A percentile compares a stretch with the other conserved stretches of the same genome.
These are phyloP conservation scores for Phalaenopsis aphrodite DNA, from an alignment of 106 monocot genomes.

Conservation along the genomic window DNA sequence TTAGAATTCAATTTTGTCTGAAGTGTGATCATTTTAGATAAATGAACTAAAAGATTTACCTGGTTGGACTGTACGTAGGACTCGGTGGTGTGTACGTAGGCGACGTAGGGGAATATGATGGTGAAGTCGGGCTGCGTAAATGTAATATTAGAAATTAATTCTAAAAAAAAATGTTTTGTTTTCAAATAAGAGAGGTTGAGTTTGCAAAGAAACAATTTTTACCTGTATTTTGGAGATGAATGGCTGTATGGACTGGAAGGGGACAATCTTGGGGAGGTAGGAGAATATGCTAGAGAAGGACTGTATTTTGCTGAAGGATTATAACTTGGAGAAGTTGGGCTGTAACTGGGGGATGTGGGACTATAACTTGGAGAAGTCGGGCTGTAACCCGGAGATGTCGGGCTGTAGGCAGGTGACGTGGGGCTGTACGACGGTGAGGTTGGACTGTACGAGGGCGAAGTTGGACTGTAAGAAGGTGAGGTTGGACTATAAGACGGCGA, in stretches of 20 bases:
- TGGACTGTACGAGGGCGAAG: conserved; percentile 82
- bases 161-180: neutral
- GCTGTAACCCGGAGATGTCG: conserved; percentile 74
- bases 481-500: conserved; percentile 88
- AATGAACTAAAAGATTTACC: conserved; percentile 30
- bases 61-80: conserved; percentile 87
- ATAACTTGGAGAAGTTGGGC: conserved; percentile 79
- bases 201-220: neutral
- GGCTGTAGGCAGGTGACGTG: conserved; percentile 75
- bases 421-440: conserved; percentile 90
- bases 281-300: conserved; percentile 51
- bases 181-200: too few species aligned
- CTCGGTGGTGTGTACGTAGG: conserved; percentile 74
- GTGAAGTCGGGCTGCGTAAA: conserved; percentile 77
- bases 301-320: conserved; percentile 31
- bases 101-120: conserved; percentile 89
- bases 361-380: conserved; percentile 84
- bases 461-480: conserved; percentile 70
- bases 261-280: conserved; percentile 71
- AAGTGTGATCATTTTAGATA: too few species aligned
- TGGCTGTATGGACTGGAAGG: conserved; percentile 70
- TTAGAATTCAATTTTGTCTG: neutral
- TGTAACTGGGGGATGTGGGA: conserved; percentile 83
- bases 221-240: conserved; percentile 92
- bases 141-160: neutral